Conservation (phyloP, 495 filamentous ascomycete genomes). For the Pseudomonodictys pantanalensis region DNA sequence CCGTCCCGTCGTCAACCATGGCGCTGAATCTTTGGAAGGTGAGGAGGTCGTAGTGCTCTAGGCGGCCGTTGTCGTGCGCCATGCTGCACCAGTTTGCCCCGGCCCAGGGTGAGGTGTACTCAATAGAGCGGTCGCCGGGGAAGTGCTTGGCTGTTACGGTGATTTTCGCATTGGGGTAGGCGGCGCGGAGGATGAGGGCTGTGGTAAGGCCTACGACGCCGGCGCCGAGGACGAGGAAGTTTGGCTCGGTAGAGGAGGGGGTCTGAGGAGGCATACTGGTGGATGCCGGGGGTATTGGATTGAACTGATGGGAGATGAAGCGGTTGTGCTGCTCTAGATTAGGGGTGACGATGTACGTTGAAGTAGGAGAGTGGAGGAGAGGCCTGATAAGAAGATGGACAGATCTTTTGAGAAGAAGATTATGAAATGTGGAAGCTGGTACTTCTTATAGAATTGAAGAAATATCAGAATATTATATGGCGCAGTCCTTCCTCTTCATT, state of each 20-base stretch:
- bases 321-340: no score
- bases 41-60: conserved; percentile 41
- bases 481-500: no score
- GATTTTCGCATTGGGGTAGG: conserved; percentile 29
- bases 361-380: no score
- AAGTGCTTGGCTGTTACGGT: conserved; percentile 35
- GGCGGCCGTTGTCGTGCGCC: conserved; percentile 36
- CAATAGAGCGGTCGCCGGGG: conserved; percentile 36
- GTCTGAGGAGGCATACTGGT: background rate
- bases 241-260: background rate
- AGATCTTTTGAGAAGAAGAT: no score
- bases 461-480: no score
- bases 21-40: conserved; percentile 40
- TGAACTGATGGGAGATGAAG: background rate
- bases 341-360: no score
- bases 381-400: no score
- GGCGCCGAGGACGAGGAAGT: conserved; percentile 33
- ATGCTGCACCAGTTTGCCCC: conserved; percentile 38
- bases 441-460: no score
- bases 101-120: conserved; percentile 38
- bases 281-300: background rate
- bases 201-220: conserved; percentile 39
- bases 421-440: no score
- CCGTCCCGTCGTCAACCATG: conserved; percentile 5
- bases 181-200: conserved; percentile 30